phyloP scores from a whole-genome alignment of 2,329 filamentous ascomycete genomes.

The Nemania sp. region DNA sequence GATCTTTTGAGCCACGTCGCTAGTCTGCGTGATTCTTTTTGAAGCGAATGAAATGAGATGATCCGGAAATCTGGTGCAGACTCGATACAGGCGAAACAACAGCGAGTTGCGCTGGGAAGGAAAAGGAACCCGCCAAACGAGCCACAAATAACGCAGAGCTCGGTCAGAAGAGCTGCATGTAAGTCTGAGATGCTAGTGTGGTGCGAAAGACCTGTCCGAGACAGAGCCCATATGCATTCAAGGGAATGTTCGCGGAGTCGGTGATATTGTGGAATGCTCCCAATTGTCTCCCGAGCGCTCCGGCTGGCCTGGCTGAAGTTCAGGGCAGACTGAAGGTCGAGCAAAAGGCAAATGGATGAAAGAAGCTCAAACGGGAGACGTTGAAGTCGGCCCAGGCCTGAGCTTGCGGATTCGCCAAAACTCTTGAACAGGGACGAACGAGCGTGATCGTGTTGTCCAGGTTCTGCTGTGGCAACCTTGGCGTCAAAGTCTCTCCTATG shows the following conservation, averaged over 20 bases:
- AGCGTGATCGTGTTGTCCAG: not conserved
- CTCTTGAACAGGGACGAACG: not conserved
- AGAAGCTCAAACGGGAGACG: slow-evolving; percentile 1
- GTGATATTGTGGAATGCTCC: not conserved
- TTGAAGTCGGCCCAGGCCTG: not conserved
- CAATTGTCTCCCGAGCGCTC: not conserved
- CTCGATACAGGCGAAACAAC: slow-evolving; percentile 1
- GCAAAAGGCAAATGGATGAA: not conserved
- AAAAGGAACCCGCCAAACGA: not conserved
- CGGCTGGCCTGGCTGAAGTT: not conserved
- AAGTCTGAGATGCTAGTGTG: not conserved
- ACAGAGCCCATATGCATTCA: not conserved
- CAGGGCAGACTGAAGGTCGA: not conserved
- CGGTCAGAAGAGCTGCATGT: not conserved
- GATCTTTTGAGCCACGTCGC: not conserved
- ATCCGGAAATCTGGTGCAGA: not conserved
- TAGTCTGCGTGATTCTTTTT: not conserved
- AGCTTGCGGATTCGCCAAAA: not conserved
- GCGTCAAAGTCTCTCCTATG: not conserved
- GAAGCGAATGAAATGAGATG: not conserved
- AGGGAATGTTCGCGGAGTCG: not conserved
- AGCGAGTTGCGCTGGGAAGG: not conserved
- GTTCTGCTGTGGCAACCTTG: not conserved
- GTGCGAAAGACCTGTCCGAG: not conserved
- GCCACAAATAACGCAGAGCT: not conserved